Percentiles rank a stretch among this genome's conserved stretches.
Evolutionary conservation across 257 asterid species (phyloP).

Genomic region (Hygrophila difformis): DNA sequence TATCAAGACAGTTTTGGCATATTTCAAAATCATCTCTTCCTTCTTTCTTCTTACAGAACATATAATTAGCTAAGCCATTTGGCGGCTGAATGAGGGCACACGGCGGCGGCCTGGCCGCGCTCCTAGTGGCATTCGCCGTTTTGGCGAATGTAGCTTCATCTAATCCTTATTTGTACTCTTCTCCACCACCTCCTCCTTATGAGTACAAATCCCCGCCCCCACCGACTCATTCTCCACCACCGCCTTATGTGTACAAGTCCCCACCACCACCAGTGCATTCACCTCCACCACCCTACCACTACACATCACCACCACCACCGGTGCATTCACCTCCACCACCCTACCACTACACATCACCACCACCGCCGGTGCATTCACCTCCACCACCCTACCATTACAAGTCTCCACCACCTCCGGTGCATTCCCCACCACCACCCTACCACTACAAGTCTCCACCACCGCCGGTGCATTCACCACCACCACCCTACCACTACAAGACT

Average conservation of each 20-base stretch:
- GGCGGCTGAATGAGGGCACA: constrained; percentile 36
- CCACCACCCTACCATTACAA: constrained; percentile 17
- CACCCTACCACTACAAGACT: constrained; percentile 21
- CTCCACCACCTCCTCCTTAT: constrained; percentile 27
- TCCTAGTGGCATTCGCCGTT: constrained; percentile 40
- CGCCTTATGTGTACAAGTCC: constrained; percentile 8
- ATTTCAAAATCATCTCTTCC: too few species aligned
- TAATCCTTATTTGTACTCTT: constrained; percentile 26
- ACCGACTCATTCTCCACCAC: constrained; percentile 4
- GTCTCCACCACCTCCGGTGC: constrained; percentile 21
- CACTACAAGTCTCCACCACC: constrained; percentile 27
- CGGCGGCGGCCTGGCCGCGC: constrained; percentile 34
- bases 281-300: constrained; percentile 18
- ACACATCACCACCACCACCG: constrained; percentile 16
- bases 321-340: constrained; percentile 14
- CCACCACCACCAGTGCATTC: constrained; percentile 14
- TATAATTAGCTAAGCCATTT: too few species aligned
- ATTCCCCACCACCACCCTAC: constrained; percentile 14
- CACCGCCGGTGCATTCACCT: constrained; percentile 11
- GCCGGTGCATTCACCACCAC: constrained; percentile 28
- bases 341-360: constrained; percentile 13
- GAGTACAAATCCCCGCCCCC: constrained; percentile 10
- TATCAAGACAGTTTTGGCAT: too few species aligned
- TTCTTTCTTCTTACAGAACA: too few species aligned
- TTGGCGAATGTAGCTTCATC: constrained; percentile 40